phyloP scores from a whole-genome alignment of 441 rosid species.

The Syzygium malaccense region DNA sequence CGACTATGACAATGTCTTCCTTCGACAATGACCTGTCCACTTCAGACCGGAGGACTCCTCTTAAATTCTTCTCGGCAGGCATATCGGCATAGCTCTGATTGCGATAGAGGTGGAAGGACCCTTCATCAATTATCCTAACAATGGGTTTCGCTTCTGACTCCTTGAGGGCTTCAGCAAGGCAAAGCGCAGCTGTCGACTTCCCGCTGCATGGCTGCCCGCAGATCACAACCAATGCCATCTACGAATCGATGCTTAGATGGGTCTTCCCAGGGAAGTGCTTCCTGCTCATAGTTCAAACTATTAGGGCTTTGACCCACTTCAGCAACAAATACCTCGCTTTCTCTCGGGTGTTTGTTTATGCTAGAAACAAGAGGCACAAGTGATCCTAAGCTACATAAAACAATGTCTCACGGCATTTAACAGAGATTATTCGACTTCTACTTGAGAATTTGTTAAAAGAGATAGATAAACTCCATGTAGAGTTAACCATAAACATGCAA shows the following conservation, averaged over 20 bases:
- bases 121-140: conserved; percentile 64
- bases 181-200: conserved; percentile 60
- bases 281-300: neutral
- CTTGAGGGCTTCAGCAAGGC: conserved; percentile 56
- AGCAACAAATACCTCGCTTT: neutral
- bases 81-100: conserved; percentile 83
- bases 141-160: conserved; percentile 55
- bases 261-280: neutral
- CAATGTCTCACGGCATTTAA: neutral
- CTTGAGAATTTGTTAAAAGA: neutral
- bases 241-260: neutral
- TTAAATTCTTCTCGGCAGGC: conserved; percentile 82
- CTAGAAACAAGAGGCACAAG: neutral
- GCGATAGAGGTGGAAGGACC: conserved; percentile 77
- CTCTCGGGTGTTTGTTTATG: neutral
- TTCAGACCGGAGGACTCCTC: conserved; percentile 90
- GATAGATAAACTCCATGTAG: neutral
- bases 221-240: conserved; percentile 85
- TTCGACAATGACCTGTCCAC: conserved; percentile 94
- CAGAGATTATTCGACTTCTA: neutral
- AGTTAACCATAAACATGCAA: neutral
- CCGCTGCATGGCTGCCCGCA: conserved; percentile 97
- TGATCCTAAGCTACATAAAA: neutral
- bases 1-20: conserved; percentile 70
- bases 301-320: neutral